A percentile compares a stretch with the other conserved stretches of the same genome.
phyloP scores from a whole-genome alignment of 2,329 filamentous ascomycete genomes.

The Lojkania enalia region DNA sequence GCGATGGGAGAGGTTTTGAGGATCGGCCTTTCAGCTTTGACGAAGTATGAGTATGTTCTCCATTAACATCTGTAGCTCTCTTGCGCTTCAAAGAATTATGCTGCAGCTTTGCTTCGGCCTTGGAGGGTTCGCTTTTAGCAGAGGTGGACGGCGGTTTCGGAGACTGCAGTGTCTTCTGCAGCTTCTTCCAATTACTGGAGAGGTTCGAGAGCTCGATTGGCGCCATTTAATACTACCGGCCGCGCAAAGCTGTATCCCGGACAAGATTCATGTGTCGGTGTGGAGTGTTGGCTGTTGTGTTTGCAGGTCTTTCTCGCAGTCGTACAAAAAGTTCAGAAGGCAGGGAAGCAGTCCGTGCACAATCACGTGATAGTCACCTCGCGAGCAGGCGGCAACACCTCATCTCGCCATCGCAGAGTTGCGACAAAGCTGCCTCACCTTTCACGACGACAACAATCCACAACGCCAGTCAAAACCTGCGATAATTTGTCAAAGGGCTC shows the following conservation, averaged over 20 bases:
- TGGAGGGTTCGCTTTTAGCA: constrained; percentile 27
- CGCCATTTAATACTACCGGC: no score
- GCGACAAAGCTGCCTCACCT: constrained; percentile 29
- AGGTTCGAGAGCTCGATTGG: constrained; percentile 47
- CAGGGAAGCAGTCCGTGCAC: constrained; percentile 16
- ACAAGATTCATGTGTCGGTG: constrained; percentile 34
- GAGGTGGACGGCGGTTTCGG: constrained; percentile 28
- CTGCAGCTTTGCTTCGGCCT: constrained; percentile 36
- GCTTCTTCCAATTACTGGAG: constrained; percentile 74
- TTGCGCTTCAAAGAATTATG: constrained; percentile 41
- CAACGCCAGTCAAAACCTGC: constrained; percentile 27
- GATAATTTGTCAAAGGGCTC: constrained; percentile 13
- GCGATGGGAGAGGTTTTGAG: constrained; percentile 24
- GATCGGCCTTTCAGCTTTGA: constrained; percentile 39
- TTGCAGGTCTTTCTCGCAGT: constrained; percentile 18
- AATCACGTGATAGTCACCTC: constrained; percentile 4
- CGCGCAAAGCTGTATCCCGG: no score
- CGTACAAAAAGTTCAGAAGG: constrained; percentile 22
- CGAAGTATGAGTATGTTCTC: constrained; percentile 17
- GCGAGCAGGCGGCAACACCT: constrained; percentile 2
- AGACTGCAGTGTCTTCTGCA: constrained; percentile 62
- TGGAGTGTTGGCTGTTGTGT: constrained; percentile 13
- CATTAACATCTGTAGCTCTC: constrained; percentile 26
- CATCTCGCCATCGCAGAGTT: constrained; percentile 10
- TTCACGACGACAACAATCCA: constrained; percentile 36